A percentile compares a stretch with the other conserved stretches of the same genome.
Evolutionary conservation across 371 early-diverging fungal species (phyloP).

Genomic region (Smittium mucronatum): DNA sequence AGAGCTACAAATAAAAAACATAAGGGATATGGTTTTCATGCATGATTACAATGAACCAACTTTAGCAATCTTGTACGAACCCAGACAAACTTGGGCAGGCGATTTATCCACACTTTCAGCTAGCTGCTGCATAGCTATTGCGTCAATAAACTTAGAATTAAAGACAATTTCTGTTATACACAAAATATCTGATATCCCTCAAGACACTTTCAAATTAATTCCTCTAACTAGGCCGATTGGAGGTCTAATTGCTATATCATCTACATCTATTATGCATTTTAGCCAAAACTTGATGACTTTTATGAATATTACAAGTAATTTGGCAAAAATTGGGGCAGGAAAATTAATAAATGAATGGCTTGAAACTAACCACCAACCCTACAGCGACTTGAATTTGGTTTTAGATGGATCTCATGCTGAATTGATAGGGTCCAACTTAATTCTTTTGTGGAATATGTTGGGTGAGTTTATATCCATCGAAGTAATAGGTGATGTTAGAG

Average conservation of each 20-base stretch:
- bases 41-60: constrained; percentile 87
- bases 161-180: constrained; percentile 67
- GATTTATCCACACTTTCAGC: constrained; percentile 59
- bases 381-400: neutral
- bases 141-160: constrained; percentile 70
- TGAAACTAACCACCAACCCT: neutral
- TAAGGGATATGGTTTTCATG: constrained; percentile 82
- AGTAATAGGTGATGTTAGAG: constrained; percentile 2
- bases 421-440: neutral
- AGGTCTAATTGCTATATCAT: constrained; percentile 66
- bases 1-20: constrained; percentile 56
- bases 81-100: constrained; percentile 74
- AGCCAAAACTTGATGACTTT: constrained; percentile 57
- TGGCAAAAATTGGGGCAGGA: neutral
- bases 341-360: constrained; percentile 1
- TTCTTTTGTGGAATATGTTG: neutral
- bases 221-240: constrained; percentile 76
- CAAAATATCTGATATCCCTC: constrained; percentile 62
- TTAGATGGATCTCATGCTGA: neutral
- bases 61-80: constrained; percentile 81
- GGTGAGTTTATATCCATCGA: neutral
- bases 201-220: constrained; percentile 55
- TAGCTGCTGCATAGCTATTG: constrained; percentile 62
- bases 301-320: constrained; percentile 12
- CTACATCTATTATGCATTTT: constrained; percentile 71